Evolutionary conservation across 352 stramenopile genomes (phyloP).

Genomic region (Saprolegnia diclina): DNA sequence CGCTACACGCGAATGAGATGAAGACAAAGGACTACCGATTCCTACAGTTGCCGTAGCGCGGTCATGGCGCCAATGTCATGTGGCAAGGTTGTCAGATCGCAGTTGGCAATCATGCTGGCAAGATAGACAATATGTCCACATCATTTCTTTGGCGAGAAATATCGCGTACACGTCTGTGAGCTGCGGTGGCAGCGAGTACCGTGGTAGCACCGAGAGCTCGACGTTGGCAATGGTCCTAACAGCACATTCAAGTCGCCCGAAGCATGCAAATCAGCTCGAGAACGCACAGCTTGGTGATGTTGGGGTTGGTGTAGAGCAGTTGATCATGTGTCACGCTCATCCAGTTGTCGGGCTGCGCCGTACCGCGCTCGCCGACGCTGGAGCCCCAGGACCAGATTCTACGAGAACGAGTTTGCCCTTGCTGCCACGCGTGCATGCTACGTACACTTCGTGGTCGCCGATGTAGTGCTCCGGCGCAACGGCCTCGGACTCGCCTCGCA

Average conservation of each 20-base stretch:
- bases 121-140: neutral
- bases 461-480: neutral
- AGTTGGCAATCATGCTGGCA: slow-evolving; percentile 15
- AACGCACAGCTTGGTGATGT: slow-evolving; percentile 21
- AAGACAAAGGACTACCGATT: neutral
- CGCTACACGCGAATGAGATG: neutral
- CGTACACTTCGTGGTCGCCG: neutral
- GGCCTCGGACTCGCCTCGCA: too few species aligned
- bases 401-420: neutral
- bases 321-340: neutral
- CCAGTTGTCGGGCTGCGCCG: slow-evolving; percentile 9
- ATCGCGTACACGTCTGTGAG: slow-evolving; percentile 17
- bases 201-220: neutral
- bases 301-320: slow-evolving; percentile 16
- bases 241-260: neutral
- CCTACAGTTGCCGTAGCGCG: neutral
- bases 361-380: neutral
- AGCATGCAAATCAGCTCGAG: neutral
- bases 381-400: slow-evolving; percentile 19
- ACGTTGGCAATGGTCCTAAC: slow-evolving; percentile 18
- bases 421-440: too few species aligned
- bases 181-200: slow-evolving; percentile 6
- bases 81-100: slow-evolving; percentile 2
- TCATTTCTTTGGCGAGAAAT: neutral
- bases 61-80: slow-evolving; percentile 5